Conservation (phyloP, 108 stramenopile species). For the Epipyxis sp. region DNA sequence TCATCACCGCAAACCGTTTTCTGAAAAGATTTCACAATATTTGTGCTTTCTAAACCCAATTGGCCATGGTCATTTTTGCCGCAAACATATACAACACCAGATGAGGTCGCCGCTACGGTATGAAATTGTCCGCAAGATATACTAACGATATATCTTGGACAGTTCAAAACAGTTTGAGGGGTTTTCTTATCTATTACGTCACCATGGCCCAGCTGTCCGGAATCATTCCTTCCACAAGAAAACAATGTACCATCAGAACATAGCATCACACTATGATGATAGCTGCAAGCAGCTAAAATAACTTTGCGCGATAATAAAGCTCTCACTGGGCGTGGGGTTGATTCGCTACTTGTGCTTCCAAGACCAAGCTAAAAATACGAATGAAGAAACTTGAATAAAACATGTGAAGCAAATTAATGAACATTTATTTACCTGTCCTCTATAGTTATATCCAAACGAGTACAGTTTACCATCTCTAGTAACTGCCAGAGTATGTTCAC, state of each 20-base stretch:
- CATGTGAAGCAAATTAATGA: not conserved
- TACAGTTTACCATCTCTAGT: constrained; percentile 45
- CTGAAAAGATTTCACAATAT: constrained; percentile 15
- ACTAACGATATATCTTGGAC: constrained; percentile 13
- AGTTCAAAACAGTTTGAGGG: constrained; percentile 19
- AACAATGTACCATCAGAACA: constrained; percentile 49
- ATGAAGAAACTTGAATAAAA: not conserved
- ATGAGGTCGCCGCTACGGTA: constrained; percentile 43
- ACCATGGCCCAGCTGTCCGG: constrained; percentile 59
- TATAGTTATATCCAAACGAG: constrained; percentile 61
- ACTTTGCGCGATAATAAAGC: constrained; percentile 9
- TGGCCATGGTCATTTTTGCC: constrained; percentile 66
- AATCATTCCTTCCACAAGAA: constrained; percentile 60
- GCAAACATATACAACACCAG: constrained; percentile 49
- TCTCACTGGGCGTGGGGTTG: constrained; percentile 42
- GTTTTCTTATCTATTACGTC: constrained; percentile 52
- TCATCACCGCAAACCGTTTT: constrained; percentile 8
- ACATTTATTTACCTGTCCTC: constrained; percentile 51
- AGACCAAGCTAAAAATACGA: constrained; percentile 25
- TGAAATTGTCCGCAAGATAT: constrained; percentile 62
- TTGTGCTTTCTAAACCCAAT: constrained; percentile 48
- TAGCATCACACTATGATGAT: constrained; percentile 55
- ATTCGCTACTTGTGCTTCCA: constrained; percentile 34
- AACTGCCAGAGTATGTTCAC: constrained; percentile 57
- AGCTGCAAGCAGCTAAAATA: constrained; percentile 46